Base-by-base conservation (phyloP, 768 basidiomycete genomes). In the Boletus barrowsii region DNA sequence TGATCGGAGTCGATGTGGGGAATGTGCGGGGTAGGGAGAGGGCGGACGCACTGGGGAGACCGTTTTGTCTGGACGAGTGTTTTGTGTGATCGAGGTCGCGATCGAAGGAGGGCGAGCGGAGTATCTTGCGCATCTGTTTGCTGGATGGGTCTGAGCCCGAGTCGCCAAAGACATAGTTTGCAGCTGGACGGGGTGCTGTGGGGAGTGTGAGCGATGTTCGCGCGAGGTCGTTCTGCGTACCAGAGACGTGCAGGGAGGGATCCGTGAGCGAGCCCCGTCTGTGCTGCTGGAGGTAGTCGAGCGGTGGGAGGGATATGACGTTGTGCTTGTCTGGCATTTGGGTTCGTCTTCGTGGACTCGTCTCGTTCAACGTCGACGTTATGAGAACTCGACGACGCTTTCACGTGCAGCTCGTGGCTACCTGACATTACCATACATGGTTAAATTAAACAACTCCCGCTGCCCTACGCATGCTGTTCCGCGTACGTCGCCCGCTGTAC, bases 251-350 rank as follows among this genome's bases (percentile, higher is more conserved):
- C 47, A 90, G 77, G 40, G 86, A 84, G 4, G 89, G 89, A 75
- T 92, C 90, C 9, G 89, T 89, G 66, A 90, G 86, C 2, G 90
- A 91, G 55, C 88, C 88, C 54, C 88, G 75, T n/a, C 89, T 82
- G 65, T 90, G 90, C 51, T 80, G 88, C 68, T 90, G 88, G 24
- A 90, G 79, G 67, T 80, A 84, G 67, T 90, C 86, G 63, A 91
- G 83, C 10, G 89, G 88, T 3, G 86, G 84, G 30, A 92, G 79
- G 50, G 87, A 80, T 4, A 82, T 75, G 44, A 79, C 52, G 54
- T 64, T 54, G 48, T 71, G 68, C 54, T 68, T 57, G 60, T 62
- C 63, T 50, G 53, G 57, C 55, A 59, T n/a, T n/a, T n/a, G n/a
- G n/a, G n/a, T n/a, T n/a, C n/a, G n/a, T n/a, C n/a, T n/a, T n/a